Conservation (phyloP, 768 basidiomycete species). For the Pleurotus pulmonarius region DNA sequence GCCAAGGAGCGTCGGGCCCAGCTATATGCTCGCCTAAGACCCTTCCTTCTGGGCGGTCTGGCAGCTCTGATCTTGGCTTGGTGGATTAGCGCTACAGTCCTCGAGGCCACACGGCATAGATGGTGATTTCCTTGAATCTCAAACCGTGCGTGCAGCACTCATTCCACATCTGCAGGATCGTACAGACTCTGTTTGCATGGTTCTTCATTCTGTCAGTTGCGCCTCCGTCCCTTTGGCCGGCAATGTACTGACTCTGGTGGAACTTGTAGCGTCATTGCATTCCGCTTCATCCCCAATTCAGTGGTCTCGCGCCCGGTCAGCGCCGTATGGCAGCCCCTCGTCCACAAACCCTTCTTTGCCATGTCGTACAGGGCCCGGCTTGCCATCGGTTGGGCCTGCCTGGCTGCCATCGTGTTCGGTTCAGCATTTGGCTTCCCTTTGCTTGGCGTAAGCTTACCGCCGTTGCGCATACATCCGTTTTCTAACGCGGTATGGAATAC, state of each 20-base stretch:
- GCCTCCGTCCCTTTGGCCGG: background rate
- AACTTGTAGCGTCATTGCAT: constrained; percentile 61
- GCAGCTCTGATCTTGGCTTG: constrained; percentile 71
- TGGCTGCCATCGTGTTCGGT: constrained; percentile 77
- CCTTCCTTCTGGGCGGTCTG: constrained; percentile 45
- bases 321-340: constrained; percentile 62
- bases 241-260: background rate
- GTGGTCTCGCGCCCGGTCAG: constrained; percentile 68
- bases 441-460: constrained; percentile 36
- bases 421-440: constrained; percentile 83
- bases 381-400: constrained; percentile 68
- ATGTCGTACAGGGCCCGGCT: constrained; percentile 50
- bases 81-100: constrained; percentile 78
- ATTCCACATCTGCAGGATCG: constrained; percentile 47
- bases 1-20: constrained; percentile 5
- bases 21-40: constrained; percentile 27
- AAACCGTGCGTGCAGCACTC: background rate
- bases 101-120: constrained; percentile 67
- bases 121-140: constrained; percentile 37
- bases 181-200: constrained; percentile 82
- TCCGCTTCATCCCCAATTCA: constrained; percentile 78
- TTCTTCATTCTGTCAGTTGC: constrained; percentile 63
- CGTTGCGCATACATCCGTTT: background rate
- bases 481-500: too few relatives aligned
- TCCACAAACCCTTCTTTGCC: constrained; percentile 67